Base-by-base conservation (phyloP, 75 land plant species). In the Adiantum capillusveneris region DNA sequence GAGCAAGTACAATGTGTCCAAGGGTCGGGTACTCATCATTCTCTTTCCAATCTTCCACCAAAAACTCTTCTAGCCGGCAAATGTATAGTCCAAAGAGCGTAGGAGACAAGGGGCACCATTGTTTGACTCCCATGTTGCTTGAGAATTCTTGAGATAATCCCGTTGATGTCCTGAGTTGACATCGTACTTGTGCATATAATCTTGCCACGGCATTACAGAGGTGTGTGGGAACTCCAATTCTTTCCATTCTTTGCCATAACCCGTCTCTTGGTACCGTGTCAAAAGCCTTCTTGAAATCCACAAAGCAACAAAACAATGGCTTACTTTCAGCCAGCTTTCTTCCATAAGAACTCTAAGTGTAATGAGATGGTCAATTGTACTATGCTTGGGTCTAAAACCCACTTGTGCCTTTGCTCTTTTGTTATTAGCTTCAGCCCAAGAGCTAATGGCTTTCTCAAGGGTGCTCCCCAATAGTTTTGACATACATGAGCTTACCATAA, bases 221-320 rank as follows among this genome's bases (percentile, higher is more conserved):
- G 5, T 48, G 20, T 11, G 20, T 48, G 13, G 57, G 57, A 25
- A 56, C 57, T 27, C 18, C 12, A 12, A 56, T 11, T 30, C 27
- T 2, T 18, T 56, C 53, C 57, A 56, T 56, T 9, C 26, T 9
- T n/a, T 29, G 22, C 57, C 26, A 56, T 25, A 56, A 29, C 9
- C 11, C 14, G 6, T 25, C 53, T 11, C 53, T 9, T 7, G 53
- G 53, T 19, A 52, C 24, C 24, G n/a, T 52, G 24, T 52, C 53
- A 24, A 56, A 56, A 9, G 57, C 34, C 27, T 14, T 56, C 18
- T 28, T 56, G 29, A 56, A 56, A 7, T 56, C 57, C 13, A 56
- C 34, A 30, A 56, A 20, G 34, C 2, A 28, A 25, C 31, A 56
- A 56, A 25, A 56, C 20, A 48, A 48, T 16, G 20, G 20, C 20